Conservation (phyloP, 441 rosid genomes). For the Adansonia grandidieri region DNA sequence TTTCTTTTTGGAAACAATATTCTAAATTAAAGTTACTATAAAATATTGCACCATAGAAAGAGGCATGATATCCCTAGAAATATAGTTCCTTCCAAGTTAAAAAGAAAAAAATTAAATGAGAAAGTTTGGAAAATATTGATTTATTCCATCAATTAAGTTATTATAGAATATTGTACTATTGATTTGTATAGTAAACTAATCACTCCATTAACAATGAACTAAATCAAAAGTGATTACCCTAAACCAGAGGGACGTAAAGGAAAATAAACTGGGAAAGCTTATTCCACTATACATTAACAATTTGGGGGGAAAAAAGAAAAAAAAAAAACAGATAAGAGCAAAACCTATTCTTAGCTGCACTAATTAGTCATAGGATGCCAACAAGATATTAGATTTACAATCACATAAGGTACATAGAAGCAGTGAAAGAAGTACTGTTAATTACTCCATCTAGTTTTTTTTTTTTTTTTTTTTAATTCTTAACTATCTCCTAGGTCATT, state of each 20-base stretch:
- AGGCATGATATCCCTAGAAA: too few relatives aligned
- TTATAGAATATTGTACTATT: too few relatives aligned
- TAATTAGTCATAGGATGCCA: not conserved
- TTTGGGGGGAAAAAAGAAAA: not conserved
- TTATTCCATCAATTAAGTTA: not conserved
- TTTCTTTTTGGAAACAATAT: too few relatives aligned
- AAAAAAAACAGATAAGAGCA: too few relatives aligned
- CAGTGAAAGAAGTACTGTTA: not conserved
- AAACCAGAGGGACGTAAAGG: too few relatives aligned
- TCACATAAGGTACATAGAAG: not conserved
- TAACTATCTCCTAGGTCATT: slow-evolving; percentile 41
- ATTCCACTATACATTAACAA: not conserved
- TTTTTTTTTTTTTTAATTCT: slow-evolving; percentile 27
- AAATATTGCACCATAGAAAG: too few relatives aligned
- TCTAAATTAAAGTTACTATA: too few relatives aligned
- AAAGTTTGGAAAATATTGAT: too few relatives aligned
- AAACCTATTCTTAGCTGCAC: not conserved
- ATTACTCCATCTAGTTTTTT: not conserved
- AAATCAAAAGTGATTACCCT: too few relatives aligned
- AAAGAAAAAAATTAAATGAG: not conserved
- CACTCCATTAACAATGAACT: too few relatives aligned
- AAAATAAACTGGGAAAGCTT: not conserved
- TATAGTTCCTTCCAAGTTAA: too few relatives aligned
- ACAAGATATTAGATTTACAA: not conserved
- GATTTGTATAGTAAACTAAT: too few relatives aligned